Evolutionary conservation across 2,329 filamentous ascomycete genomes (phyloP).

Genomic region (Lasiodiplodia hormozganensis): DNA sequence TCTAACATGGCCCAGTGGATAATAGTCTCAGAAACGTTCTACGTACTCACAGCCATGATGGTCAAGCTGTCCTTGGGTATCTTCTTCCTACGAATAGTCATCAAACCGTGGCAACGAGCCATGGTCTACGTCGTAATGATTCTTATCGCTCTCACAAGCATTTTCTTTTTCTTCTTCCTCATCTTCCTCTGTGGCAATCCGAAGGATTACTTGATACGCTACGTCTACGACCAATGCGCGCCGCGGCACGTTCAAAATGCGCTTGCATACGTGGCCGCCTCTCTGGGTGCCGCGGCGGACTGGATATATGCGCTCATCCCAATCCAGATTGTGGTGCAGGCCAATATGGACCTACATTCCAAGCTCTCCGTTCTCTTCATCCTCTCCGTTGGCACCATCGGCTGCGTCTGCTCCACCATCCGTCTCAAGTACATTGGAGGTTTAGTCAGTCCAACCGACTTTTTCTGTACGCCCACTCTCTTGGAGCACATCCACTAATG

Average conservation of each 20-base stretch:
- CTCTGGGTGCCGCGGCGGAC: slow-evolving; percentile 42
- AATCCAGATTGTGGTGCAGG: slow-evolving; percentile 60
- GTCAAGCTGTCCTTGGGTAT: slow-evolving; percentile 54
- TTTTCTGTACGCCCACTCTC: slow-evolving; percentile 45
- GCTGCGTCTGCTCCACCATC: slow-evolving; percentile 61
- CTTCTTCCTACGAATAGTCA: slow-evolving; percentile 54
- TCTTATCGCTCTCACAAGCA: slow-evolving; percentile 42
- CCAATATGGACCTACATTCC: slow-evolving; percentile 61
- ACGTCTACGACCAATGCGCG: slow-evolving; percentile 49
- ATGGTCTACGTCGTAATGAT: slow-evolving; percentile 37
- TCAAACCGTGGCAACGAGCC: slow-evolving; percentile 47
- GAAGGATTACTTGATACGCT: slow-evolving; percentile 41
- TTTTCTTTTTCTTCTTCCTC: slow-evolving; percentile 57
- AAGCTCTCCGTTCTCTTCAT: slow-evolving; percentile 63
- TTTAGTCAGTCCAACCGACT: slow-evolving; percentile 51
- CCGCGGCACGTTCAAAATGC: slow-evolving; percentile 56
- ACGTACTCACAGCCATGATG: slow-evolving; percentile 49
- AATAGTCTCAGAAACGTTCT: slow-evolving; percentile 46
- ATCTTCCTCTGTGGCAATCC: slow-evolving; percentile 57
- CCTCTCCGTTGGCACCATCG: slow-evolving; percentile 57
- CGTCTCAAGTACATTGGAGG: slow-evolving; percentile 56
- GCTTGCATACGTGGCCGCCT: slow-evolving; percentile 54
- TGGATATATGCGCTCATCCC: slow-evolving; percentile 41
- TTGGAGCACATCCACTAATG: slow-evolving; percentile 25
- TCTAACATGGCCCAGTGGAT: slow-evolving; percentile 38